These are phyloP conservation scores for Hanseniaspora mollemarum DNA, from an alignment of 805 yeast genomes.

Conservation along the genomic window DNA sequence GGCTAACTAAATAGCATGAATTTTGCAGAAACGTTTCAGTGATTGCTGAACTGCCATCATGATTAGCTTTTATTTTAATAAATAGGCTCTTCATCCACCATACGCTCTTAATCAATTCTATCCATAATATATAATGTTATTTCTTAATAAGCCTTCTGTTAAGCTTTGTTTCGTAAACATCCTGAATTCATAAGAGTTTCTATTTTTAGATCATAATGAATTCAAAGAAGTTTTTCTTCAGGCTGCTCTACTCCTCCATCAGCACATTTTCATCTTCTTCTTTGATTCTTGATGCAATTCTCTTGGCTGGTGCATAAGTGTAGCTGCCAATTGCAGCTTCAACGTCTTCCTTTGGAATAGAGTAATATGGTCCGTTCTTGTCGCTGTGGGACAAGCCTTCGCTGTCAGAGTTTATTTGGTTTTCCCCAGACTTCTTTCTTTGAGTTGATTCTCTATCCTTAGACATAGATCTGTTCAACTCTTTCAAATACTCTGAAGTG, in stretches of 20 bases:
- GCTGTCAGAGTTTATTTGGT: background rate
- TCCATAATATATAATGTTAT: too few species aligned
- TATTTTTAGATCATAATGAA: too few species aligned
- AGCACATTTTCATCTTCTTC: constrained; percentile 10
- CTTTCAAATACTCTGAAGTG: constrained; percentile 42
- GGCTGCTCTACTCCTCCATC: constrained; percentile 2
- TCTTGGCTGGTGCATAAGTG: constrained; percentile 8
- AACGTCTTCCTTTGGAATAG: constrained; percentile 25
- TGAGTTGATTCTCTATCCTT: constrained; percentile 21
- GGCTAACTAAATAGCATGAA: too few species aligned
- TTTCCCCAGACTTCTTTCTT: constrained; percentile 11
- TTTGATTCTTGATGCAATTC: constrained; percentile 10
- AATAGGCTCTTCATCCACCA: too few species aligned
- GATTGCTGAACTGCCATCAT: too few species aligned
- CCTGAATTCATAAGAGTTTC: too few species aligned
- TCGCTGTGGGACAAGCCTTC: constrained; percentile 14
- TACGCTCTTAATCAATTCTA: too few species aligned
- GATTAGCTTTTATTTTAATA: too few species aligned
- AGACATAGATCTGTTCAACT: constrained; percentile 29
- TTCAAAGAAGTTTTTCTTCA: too few species aligned
- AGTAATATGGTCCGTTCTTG: constrained; percentile 20
- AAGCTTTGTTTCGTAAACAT: too few species aligned
- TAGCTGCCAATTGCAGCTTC: constrained; percentile 22
- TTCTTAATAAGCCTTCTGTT: too few species aligned
- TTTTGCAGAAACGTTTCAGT: too few species aligned